These are phyloP conservation scores for Russula sp. DNA, from an alignment of 768 basidiomycete species.

Conservation along the genomic window DNA sequence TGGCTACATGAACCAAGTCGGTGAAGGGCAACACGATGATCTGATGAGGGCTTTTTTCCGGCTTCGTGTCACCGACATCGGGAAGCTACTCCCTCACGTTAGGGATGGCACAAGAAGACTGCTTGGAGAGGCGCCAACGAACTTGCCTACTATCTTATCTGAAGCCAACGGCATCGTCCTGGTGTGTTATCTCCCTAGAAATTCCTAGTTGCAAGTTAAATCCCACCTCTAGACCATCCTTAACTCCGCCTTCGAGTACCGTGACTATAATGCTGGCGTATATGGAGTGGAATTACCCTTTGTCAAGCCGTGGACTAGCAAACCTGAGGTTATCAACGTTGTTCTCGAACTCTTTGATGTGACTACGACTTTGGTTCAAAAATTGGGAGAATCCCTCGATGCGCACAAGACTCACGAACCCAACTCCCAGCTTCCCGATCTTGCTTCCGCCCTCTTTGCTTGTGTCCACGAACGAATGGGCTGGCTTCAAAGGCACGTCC, in stretches of 20 bases:
- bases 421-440: slow-evolving; percentile 52
- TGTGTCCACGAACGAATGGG: slow-evolving; percentile 63
- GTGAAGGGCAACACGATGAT: slow-evolving; percentile 61
- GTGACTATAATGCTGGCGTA: slow-evolving; percentile 60
- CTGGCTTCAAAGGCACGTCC: slow-evolving; percentile 55
- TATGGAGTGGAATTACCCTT: slow-evolving; percentile 74
- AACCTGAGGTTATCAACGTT: slow-evolving; percentile 57
- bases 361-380: slow-evolving; percentile 47
- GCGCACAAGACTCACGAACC: slow-evolving; percentile 34
- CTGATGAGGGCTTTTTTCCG: slow-evolving; percentile 82
- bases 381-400: slow-evolving; percentile 30
- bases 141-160: slow-evolving; percentile 42
- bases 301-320: slow-evolving; percentile 82
- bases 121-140: slow-evolving; percentile 40
- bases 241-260: slow-evolving; percentile 67
- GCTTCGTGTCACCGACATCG: slow-evolving; percentile 57
- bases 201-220: not conserved
- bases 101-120: slow-evolving; percentile 41
- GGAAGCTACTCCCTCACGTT: slow-evolving; percentile 58
- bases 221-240: slow-evolving; percentile 51
- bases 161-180: slow-evolving; percentile 67
- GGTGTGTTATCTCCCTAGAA: slow-evolving; percentile 38
- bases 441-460: slow-evolving; percentile 57
- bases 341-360: slow-evolving; percentile 66
- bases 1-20: slow-evolving; percentile 55